phyloP scores from a whole-genome alignment of 1,284 basidiomycete genomes.

The Leccinum subrobustum region DNA sequence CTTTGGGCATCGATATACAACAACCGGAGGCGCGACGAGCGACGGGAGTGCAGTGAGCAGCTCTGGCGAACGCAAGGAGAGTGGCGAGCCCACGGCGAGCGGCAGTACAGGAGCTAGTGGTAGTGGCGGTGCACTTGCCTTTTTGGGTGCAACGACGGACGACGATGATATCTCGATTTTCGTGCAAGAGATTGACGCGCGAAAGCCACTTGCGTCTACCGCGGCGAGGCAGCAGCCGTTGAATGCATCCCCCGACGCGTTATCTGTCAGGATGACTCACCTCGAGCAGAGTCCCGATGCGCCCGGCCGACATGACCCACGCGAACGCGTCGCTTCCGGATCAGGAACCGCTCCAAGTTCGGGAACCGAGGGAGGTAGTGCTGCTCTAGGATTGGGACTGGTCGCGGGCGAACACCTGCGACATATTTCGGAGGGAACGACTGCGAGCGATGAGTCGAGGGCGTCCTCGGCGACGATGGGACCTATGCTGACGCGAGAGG shows the following conservation, averaged over 20 bases:
- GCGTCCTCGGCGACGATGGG: constrained; percentile 30
- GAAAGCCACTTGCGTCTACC: constrained; percentile 50
- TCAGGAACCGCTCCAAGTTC: background rate
- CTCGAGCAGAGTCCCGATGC: constrained; percentile 6
- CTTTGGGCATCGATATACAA: constrained; percentile 65
- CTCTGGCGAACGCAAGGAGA: constrained; percentile 26
- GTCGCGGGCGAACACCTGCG: constrained; percentile 19
- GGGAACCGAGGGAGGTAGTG: background rate
- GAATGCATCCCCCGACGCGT: background rate
- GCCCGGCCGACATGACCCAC: background rate
- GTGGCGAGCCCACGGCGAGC: constrained; percentile 11
- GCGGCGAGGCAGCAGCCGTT: constrained; percentile 19
- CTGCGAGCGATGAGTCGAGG: constrained; percentile 19
- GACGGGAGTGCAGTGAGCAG: constrained; percentile 38
- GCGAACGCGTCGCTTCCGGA: background rate
- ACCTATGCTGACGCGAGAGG: constrained; percentile 57
- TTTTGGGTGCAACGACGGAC: constrained; percentile 51
- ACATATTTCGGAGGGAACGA: constrained; percentile 10
- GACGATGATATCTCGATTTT: constrained; percentile 76
- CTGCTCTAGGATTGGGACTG: constrained; percentile 16
- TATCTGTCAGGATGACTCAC: background rate
- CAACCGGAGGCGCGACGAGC: constrained; percentile 41
- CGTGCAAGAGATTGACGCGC: constrained; percentile 68
- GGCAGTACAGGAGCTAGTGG: constrained; percentile 8
- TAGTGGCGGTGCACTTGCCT: constrained; percentile 33